These are phyloP conservation scores for Backusella sp. DNA, from an alignment of 192 early-diverging fungal species.

Conservation along the genomic window DNA sequence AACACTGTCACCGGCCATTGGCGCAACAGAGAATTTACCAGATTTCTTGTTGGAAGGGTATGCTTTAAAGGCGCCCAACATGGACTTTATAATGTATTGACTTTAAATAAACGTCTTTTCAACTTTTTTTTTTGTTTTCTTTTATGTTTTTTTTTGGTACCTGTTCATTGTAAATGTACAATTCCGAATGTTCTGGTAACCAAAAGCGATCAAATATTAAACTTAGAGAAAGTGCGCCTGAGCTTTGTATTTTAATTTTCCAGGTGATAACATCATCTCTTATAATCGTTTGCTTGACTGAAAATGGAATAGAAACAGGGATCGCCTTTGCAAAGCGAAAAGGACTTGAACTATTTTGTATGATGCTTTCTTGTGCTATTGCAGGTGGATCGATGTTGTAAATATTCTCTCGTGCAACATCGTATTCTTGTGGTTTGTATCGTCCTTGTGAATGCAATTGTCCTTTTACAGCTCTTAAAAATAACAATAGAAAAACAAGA, in stretches of 20 bases:
- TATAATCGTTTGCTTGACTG: background rate
- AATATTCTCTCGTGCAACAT: background rate
- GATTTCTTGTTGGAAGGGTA: conserved; percentile 40
- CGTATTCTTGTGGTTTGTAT: background rate
- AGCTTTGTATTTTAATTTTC: conserved; percentile 39
- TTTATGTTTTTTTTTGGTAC: background rate
- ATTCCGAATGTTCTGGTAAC: conserved; percentile 33
- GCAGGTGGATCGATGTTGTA: background rate
- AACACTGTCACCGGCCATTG: conserved; percentile 35
- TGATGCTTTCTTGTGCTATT: background rate
- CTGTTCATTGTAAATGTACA: conserved; percentile 39
- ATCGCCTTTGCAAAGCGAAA: conserved; percentile 46
- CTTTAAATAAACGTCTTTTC: background rate
- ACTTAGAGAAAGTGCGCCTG: conserved; percentile 39
- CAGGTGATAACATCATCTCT: conserved; percentile 35
- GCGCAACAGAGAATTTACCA: conserved; percentile 41
- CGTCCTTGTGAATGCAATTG: background rate
- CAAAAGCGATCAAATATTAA: conserved; percentile 46
- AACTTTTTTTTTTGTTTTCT: background rate
- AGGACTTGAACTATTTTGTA: background rate
- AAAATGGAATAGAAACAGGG: conserved; percentile 23
- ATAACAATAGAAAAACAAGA: background rate
- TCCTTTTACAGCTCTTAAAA: background rate
- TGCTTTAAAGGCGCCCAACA: conserved; percentile 39
- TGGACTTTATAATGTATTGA: background rate